Base-by-base conservation (phyloP, 805 yeast genomes). In the Blastobotrys terrestris region DNA sequence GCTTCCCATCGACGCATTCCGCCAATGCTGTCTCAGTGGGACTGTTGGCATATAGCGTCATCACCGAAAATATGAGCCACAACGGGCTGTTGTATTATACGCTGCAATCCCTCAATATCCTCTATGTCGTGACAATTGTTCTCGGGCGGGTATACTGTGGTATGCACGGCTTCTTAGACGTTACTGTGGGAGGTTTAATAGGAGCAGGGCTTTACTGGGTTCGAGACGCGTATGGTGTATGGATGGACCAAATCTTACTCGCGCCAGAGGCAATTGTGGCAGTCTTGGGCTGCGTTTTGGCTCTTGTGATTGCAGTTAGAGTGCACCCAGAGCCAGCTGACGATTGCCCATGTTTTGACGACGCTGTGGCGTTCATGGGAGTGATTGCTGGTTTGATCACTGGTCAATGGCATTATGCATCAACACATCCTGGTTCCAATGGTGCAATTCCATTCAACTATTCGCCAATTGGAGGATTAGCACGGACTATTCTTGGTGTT, bases 331-430 rank as follows among this genome's bases (percentile, higher is more conserved):
- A 78, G 53, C 98, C 98, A 1, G 82, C 86, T 18, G 99, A 94
- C 61, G 85, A 84, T 59, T 92, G 99, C 64, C 99, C 99, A 1
- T 94, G 99, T 67, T 92, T 85, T 64, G 97, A 91, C 63, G 99
- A 92, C 66, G 81, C 90, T 16, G 96, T 92, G 31, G 95, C 98
- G 3, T 92, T 92, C 62, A 72, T 91, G 50, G 96, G 96, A 2
- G 97, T 91, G 44, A 73, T 90, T 14, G 71, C 82, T 44, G 99
- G 99, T 0, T 60, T 85, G 4, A 94, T 86, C 56, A 57, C 85
- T 21, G 75, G 83, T 16, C 80, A 78, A 59, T 82, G 85, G 81
- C 35, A 11, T 11, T 26, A 26, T 11, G 35, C 35, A 5, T 26
- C 35, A 11, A 26, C 35, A 5, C 55, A 67, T 8, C 67, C 22